Conservation (phyloP, 257 asterid genomes). For the Anisodus tanguticus region DNA sequence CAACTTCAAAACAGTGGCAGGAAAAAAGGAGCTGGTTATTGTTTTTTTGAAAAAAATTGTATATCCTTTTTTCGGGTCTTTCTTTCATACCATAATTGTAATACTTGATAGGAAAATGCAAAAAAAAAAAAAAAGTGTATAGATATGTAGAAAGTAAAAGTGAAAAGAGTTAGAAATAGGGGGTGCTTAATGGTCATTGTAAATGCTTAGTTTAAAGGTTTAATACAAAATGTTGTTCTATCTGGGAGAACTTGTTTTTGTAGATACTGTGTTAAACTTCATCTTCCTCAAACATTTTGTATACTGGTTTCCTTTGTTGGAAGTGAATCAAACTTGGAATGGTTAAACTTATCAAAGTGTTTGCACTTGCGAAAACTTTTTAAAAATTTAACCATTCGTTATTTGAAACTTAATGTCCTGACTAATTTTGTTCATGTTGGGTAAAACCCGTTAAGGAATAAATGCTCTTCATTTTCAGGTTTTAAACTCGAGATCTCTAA, state of each 20-base stretch:
- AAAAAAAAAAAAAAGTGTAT: background rate
- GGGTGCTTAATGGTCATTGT: conserved; percentile 13
- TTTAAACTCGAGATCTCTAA: background rate
- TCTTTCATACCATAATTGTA: background rate
- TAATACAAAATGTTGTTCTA: conserved; percentile 12
- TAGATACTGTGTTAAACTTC: background rate
- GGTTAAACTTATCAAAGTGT: background rate
- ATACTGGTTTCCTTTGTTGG: background rate
- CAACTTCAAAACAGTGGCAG: background rate
- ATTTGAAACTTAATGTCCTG: background rate
- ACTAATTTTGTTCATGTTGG: background rate
- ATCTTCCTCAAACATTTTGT: background rate
- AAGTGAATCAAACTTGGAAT: background rate
- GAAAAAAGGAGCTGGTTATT: background rate
- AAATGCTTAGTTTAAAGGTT: conserved; percentile 22
- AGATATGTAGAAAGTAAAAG: conserved; percentile 15
- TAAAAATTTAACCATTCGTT: background rate
- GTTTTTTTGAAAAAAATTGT: background rate
- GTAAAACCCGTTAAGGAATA: background rate
- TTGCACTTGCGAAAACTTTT: background rate
- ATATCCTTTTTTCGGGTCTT: background rate
- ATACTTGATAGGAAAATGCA: background rate
- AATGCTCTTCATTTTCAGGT: background rate
- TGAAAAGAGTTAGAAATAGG: conserved; percentile 1
- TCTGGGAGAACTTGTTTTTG: background rate